phyloP scores from a whole-genome alignment of 345 rosid species.

The Tarenaya hassleriana region DNA sequence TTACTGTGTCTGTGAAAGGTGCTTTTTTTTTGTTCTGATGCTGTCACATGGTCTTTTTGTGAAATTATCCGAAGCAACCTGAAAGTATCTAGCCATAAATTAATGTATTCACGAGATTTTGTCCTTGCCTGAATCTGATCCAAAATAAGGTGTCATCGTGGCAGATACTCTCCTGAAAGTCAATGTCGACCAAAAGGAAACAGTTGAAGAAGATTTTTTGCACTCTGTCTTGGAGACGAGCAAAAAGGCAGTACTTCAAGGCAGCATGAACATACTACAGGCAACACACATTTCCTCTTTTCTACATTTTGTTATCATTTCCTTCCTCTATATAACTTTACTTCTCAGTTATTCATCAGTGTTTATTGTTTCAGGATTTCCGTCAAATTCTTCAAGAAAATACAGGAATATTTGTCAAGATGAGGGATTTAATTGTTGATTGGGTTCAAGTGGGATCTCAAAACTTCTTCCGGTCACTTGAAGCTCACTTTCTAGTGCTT shows the following conservation, averaged over 20 bases:
- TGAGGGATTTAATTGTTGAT: slow-evolving; percentile 52
- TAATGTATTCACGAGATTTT: slow-evolving; percentile 4
- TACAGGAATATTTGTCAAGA: slow-evolving; percentile 49
- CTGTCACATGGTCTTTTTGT: slow-evolving; percentile 17
- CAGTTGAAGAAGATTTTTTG: slow-evolving; percentile 45
- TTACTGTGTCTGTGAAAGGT: not conserved
- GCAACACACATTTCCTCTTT: slow-evolving; percentile 34
- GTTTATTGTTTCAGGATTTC: slow-evolving; percentile 52
- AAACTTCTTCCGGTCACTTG: slow-evolving; percentile 69
- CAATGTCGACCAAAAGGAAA: slow-evolving; percentile 51
- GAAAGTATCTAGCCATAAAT: slow-evolving; percentile 14
- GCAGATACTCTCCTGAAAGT: slow-evolving; percentile 59
- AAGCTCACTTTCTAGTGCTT: slow-evolving; percentile 52
- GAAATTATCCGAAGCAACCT: slow-evolving; percentile 2
- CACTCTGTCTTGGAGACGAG: slow-evolving; percentile 65
- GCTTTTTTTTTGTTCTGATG: too few relatives aligned
- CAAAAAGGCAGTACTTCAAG: slow-evolving; percentile 73
- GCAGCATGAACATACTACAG: slow-evolving; percentile 75
- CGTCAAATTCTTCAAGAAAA: slow-evolving; percentile 71
- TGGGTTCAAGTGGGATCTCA: slow-evolving; percentile 97
- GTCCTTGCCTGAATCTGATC: slow-evolving; percentile 14
- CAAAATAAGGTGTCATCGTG: slow-evolving; percentile 14
- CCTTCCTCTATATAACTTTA: slow-evolving; percentile 1
- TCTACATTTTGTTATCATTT: too few relatives aligned
- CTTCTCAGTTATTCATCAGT: slow-evolving; percentile 7